A percentile compares a stretch with the other conserved stretches of the same genome.
These are phyloP conservation scores for Strobilomyces dryophilus DNA, from an alignment of 768 basidiomycete species.

Conservation along the genomic window DNA sequence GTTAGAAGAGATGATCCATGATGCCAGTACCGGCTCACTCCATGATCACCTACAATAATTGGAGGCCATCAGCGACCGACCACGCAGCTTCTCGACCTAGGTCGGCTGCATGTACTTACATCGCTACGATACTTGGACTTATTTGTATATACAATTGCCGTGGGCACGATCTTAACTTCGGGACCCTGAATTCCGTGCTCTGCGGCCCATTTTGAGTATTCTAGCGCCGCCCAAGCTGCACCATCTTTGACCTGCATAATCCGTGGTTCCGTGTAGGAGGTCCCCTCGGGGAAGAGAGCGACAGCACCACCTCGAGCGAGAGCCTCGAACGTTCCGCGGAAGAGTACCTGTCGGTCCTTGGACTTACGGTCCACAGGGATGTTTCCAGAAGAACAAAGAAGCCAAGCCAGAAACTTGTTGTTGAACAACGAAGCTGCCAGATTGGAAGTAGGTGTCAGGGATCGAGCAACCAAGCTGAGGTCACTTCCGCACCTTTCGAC, in stretches of 20 bases:
- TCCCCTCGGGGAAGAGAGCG: conserved; percentile 92
- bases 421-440: conserved; percentile 67
- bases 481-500: conserved; percentile 71
- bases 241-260: conserved; percentile 95
- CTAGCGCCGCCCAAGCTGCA: conserved; percentile 90
- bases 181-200: conserved; percentile 47
- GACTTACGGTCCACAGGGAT: conserved; percentile 95
- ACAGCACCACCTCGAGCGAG: conserved; percentile 78
- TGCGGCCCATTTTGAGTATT: conserved; percentile 78
- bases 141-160: conserved; percentile 90
- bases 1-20: conserved; percentile 9
- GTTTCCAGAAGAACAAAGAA: conserved; percentile 89
- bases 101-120: conserved; percentile 47
- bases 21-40: conserved; percentile 44
- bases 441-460: conserved; percentile 15
- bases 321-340: conserved; percentile 85
- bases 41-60: conserved; percentile 55
- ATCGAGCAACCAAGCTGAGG: conserved; percentile 10
- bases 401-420: conserved; percentile 67
- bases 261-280: conserved; percentile 88
- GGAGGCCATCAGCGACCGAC: conserved; percentile 13
- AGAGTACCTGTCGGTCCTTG: conserved; percentile 85
- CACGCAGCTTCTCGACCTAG: not conserved
- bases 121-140: conserved; percentile 93
- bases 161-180: conserved; percentile 66